A percentile compares a stretch with the other conserved stretches of the same genome.
Conservation (phyloP, 805 yeast genomes). For the Saccharomycopsis lassenensis region DNA sequence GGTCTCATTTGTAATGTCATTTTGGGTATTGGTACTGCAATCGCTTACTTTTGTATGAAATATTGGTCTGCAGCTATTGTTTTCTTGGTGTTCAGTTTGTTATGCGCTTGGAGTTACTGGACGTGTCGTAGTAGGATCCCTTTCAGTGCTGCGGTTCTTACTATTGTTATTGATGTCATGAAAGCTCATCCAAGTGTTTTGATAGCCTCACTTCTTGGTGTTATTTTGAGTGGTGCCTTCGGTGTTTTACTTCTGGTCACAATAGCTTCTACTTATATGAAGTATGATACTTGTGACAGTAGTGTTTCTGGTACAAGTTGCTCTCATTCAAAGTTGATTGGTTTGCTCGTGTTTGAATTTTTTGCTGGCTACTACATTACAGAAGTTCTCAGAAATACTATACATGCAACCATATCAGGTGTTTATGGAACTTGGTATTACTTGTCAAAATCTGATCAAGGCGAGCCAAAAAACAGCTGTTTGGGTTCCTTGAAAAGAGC, state of each 20-base stretch:
- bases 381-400: conserved; percentile 70
- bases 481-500: conserved; percentile 73
- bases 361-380: conserved; percentile 78
- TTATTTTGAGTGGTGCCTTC: conserved; percentile 49
- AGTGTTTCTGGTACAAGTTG: conserved; percentile 38
- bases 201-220: conserved; percentile 48
- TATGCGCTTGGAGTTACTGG: conserved; percentile 67
- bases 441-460: conserved; percentile 61
- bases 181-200: conserved; percentile 60
- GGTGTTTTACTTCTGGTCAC: conserved; percentile 55
- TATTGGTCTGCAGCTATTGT: conserved; percentile 79
- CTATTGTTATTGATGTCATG: conserved; percentile 70
- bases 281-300: conserved; percentile 43
- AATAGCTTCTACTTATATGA: conserved; percentile 67
- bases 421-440: conserved; percentile 90
- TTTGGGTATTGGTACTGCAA: conserved; percentile 65
- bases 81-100: conserved; percentile 50
- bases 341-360: conserved; percentile 59
- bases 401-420: conserved; percentile 75
- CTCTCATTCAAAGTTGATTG: conserved; percentile 51
- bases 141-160: conserved; percentile 57
- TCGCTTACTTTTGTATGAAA: conserved; percentile 53
- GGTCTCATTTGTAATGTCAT: conserved; percentile 59
- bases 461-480: conserved; percentile 72
- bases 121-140: conserved; percentile 61